phyloP scores from a whole-genome alignment of 768 basidiomycete genomes.

The Hygrophoropsis aurantiaca region DNA sequence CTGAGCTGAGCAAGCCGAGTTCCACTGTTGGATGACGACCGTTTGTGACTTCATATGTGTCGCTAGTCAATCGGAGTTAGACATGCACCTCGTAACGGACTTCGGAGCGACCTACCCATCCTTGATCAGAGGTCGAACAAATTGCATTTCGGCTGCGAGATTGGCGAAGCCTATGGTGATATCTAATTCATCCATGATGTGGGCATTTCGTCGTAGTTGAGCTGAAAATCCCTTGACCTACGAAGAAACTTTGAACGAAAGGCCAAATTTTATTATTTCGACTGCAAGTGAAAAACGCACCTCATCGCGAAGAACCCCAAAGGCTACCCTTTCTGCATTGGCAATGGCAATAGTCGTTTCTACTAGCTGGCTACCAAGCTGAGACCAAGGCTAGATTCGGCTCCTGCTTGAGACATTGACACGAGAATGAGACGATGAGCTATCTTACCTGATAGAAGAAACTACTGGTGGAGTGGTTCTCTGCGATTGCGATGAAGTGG shows the following conservation, averaged over 20 bases:
- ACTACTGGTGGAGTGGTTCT: conserved; percentile 62
- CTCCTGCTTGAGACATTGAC: background rate
- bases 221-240: conserved; percentile 64
- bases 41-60: conserved; percentile 64
- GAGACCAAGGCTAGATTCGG: conserved; percentile 63
- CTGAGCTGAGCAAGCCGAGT: conserved; percentile 71
- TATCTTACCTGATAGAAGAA: conserved; percentile 63
- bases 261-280: background rate
- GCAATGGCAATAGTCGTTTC: conserved; percentile 54
- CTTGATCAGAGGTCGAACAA: conserved; percentile 67
- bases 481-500: conserved; percentile 58
- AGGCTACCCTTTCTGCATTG: conserved; percentile 69
- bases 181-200: conserved; percentile 85
- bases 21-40: conserved; percentile 95
- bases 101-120: conserved; percentile 54
- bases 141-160: conserved; percentile 75
- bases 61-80: conserved; percentile 29
- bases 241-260: conserved; percentile 4
- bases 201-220: conserved; percentile 69
- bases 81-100: background rate
- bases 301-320: conserved; percentile 66
- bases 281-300: conserved; percentile 33
- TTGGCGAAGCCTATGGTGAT: conserved; percentile 79
- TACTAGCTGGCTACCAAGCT: conserved; percentile 66
- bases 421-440: background rate